phyloP scores from a whole-genome alignment of 768 basidiomycete species.

The Cystofilobasidium capitatum region DNA sequence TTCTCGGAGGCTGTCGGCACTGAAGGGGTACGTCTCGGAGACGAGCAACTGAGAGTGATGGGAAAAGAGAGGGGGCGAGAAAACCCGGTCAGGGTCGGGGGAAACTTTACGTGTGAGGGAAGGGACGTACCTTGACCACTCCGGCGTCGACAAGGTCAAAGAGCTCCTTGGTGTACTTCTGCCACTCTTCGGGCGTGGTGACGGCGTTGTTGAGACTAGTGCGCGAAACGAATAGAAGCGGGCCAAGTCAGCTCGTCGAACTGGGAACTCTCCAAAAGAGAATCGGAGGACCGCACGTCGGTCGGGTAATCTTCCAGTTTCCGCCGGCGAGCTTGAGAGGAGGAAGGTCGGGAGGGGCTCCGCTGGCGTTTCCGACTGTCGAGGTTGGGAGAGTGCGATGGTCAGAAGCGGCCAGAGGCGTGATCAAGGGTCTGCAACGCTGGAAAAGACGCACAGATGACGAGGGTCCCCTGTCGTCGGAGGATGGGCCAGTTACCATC shows the following conservation, averaged over 20 bases:
- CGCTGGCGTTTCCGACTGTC: conserved; percentile 76
- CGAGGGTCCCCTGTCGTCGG: conserved; percentile 20
- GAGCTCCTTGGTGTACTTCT: conserved; percentile 55
- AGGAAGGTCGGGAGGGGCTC: conserved; percentile 48
- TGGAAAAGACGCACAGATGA: conserved; percentile 10
- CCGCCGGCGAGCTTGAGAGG: conserved; percentile 65
- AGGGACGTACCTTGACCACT: conserved; percentile 48
- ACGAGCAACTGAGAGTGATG: conserved; percentile 39
- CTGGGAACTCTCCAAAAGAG: conserved; percentile 33
- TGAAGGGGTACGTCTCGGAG: conserved; percentile 72
- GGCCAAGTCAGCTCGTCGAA: not conserved
- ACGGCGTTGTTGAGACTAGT: conserved; percentile 21
- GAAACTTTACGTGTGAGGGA: not conserved
- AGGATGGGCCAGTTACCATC: conserved; percentile 37
- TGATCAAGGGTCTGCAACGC: not conserved
- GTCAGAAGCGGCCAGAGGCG: conserved; percentile 56
- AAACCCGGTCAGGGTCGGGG: not conserved
- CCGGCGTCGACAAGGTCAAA: conserved; percentile 55
- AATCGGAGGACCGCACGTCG: conserved; percentile 49
- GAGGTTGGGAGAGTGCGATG: conserved; percentile 50
- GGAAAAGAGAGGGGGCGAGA: not conserved
- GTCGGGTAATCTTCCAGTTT: conserved; percentile 67
- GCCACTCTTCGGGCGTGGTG: conserved; percentile 61
- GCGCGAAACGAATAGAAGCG: not conserved
- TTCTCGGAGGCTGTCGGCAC: conserved; percentile 61